Evolutionary conservation across 345 rosid species (phyloP).

Genomic region (Salix koriyanagi): DNA sequence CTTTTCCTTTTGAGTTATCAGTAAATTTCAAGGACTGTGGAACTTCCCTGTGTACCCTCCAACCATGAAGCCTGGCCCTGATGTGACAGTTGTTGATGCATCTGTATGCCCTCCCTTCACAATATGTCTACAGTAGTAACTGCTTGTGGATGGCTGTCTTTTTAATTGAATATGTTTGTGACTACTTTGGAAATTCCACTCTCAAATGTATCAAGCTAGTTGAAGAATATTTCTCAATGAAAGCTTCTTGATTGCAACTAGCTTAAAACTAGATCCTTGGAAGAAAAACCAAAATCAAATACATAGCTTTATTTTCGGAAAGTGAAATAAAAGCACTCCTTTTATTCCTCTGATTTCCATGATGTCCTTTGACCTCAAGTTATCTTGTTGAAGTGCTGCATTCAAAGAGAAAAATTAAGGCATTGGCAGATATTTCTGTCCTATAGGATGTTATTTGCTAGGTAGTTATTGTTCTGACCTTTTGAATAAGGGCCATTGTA

Average conservation of each 20-base stretch:
- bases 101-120: slow-evolving; percentile 27
- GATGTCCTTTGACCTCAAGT: background rate
- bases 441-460: background rate
- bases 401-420: background rate
- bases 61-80: slow-evolving; percentile 36
- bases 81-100: slow-evolving; percentile 28
- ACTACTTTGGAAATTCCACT: background rate
- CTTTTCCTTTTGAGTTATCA: slow-evolving; percentile 21
- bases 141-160: slow-evolving; percentile 6
- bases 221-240: background rate
- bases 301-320: background rate
- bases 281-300: background rate
- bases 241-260: background rate
- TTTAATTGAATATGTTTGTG: background rate
- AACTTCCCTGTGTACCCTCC: slow-evolving; percentile 42
- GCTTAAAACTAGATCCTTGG: background rate
- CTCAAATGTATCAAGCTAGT: background rate
- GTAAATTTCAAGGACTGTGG: slow-evolving; percentile 61
- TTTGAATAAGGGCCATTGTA: background rate
- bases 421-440: background rate
- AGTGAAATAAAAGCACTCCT: background rate
- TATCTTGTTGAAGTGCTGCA: background rate
- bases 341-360: background rate
- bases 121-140: slow-evolving; percentile 16
- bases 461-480: background rate